Percentiles rank a stretch among this genome's conserved stretches.
Evolutionary conservation across 2,329 filamentous ascomycete species (phyloP).

Genomic region (Teratosphaeria gauchensis): DNA sequence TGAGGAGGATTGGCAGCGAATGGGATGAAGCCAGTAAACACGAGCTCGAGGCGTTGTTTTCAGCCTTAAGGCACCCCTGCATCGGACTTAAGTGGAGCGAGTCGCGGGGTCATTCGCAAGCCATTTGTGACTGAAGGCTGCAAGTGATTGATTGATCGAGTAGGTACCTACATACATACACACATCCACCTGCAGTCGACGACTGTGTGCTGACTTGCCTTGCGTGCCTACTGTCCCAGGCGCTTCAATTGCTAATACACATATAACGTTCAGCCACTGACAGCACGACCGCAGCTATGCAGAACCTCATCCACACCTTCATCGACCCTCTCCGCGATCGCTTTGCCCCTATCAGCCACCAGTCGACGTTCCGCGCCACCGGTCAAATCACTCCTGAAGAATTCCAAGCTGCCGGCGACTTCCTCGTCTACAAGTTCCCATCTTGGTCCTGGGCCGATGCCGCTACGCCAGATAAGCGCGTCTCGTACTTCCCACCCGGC

Average conservation of each 20-base stretch:
- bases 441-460: constrained; percentile 96
- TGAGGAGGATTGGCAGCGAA: neutral
- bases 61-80: neutral
- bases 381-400: constrained; percentile 96
- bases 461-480: constrained; percentile 67
- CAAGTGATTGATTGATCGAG: no score
- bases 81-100: neutral
- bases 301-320: constrained; percentile 75
- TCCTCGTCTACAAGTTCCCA: constrained; percentile 97
- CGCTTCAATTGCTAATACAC: neutral
- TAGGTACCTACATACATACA: no score
- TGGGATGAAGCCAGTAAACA: no score
- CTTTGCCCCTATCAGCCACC: constrained; percentile 80
- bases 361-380: constrained; percentile 84
- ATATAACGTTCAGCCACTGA: neutral
- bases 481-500: constrained; percentile 68
- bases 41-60: no score
- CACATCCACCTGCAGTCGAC: no score
- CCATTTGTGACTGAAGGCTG: no score
- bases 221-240: neutral
- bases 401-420: constrained; percentile 91
- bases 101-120: no score
- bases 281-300: constrained; percentile 46
- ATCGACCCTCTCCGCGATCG: constrained; percentile 86
- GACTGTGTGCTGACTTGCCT: neutral